phyloP scores from a whole-genome alignment of 225 moss, liverwort and hornwort species.

The Anthoceros angustus region DNA sequence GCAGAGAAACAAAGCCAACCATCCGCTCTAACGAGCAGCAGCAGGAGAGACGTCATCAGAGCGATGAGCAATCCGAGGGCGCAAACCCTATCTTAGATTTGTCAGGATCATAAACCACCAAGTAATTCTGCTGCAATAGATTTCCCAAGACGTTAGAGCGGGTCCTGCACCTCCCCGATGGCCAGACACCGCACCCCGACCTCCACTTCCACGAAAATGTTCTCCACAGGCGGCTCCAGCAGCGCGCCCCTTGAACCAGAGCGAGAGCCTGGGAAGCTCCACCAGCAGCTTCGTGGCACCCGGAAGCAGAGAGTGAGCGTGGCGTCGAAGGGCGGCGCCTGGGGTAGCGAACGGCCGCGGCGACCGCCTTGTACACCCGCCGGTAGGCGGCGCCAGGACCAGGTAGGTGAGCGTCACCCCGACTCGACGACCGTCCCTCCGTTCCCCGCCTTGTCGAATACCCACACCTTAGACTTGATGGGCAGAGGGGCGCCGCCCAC shows the following conservation, averaged over 20 bases:
- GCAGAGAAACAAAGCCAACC: too few relatives aligned
- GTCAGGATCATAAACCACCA: conserved; percentile 15
- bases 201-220: conserved; percentile 15
- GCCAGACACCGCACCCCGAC: conserved; percentile 5
- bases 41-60: too few relatives aligned
- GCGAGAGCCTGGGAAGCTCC: conserved; percentile 9
- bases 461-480: conserved; percentile 11
- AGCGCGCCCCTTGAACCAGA: conserved; percentile 16
- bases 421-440: conserved; percentile 30
- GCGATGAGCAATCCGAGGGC: conserved; percentile 12
- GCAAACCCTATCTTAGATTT: conserved; percentile 16
- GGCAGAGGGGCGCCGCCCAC: conserved; percentile 8
- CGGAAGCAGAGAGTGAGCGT: conserved; percentile 22
- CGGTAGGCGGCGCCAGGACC: conserved; percentile 10
- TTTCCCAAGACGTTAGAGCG: conserved; percentile 25
- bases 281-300: background rate
- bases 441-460: conserved; percentile 9
- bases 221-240: conserved; percentile 8
- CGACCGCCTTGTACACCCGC: conserved; percentile 6
- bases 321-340: conserved; percentile 2
- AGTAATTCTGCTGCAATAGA: conserved; percentile 15
- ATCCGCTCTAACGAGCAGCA: too few relatives aligned
- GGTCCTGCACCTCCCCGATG: conserved; percentile 1
- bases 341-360: conserved; percentile 6
- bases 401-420: conserved; percentile 21